These are phyloP conservation scores for Plectranthus barbatus DNA, from an alignment of 257 asterid genomes.

Conservation along the genomic window DNA sequence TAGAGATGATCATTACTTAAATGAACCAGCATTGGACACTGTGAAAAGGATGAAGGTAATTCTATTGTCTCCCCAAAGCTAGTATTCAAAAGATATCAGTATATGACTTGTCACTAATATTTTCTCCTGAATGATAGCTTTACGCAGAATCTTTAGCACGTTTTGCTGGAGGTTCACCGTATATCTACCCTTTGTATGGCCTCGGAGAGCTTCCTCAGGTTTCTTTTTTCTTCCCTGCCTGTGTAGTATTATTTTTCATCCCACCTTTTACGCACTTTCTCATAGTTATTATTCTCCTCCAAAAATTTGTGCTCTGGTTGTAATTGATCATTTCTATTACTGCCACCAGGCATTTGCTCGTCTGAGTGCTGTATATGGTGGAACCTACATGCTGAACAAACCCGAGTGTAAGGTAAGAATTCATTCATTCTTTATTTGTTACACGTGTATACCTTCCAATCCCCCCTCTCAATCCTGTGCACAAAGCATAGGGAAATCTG, in stretches of 20 bases:
- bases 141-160: slow-evolving; percentile 86
- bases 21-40: slow-evolving; percentile 83
- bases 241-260: not conserved
- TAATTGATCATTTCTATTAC: not conserved
- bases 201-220: slow-evolving; percentile 99
- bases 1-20: slow-evolving; percentile 74
- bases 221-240: slow-evolving; percentile 1
- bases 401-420: slow-evolving; percentile 83
- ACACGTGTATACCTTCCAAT: not conserved
- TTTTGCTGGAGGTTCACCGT: slow-evolving; percentile 97
- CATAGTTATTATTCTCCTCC: no score
- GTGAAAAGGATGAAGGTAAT: slow-evolving; percentile 87
- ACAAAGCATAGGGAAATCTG: not conserved
- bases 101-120: slow-evolving; percentile 8
- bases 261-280: not conserved
- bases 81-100: slow-evolving; percentile 5
- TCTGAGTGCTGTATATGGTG: slow-evolving; percentile 97
- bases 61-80: slow-evolving; percentile 3
- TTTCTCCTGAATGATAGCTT: slow-evolving; percentile 42
- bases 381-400: slow-evolving; percentile 93
- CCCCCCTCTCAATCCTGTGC: not conserved
- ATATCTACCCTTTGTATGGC: slow-evolving; percentile 91
- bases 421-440: not conserved
- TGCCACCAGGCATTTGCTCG: slow-evolving; percentile 88
- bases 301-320: not conserved